Conservation (phyloP, 2,329 filamentous ascomycete species). For the Neurospora sp. region DNA sequence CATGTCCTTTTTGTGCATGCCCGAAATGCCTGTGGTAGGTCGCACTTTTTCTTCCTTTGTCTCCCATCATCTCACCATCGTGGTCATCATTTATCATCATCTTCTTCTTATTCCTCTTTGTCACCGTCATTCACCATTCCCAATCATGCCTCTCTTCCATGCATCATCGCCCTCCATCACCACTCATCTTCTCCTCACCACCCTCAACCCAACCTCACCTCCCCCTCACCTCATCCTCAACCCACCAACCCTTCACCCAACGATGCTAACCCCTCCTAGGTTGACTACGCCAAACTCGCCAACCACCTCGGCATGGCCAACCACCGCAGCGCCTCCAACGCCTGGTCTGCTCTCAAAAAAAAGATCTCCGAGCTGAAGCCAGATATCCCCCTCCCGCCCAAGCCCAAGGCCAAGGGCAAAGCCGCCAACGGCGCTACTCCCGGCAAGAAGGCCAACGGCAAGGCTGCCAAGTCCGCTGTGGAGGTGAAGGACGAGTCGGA, state of each 20-base stretch:
- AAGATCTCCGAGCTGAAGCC: conserved; percentile 15
- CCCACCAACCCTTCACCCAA: not conserved
- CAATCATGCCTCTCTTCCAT: not conserved
- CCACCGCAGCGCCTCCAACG: conserved; percentile 16
- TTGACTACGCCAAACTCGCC: conserved; percentile 19
- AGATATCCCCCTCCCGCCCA: conserved; percentile 4
- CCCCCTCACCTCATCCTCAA: not conserved
- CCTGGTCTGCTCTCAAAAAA: conserved; percentile 19
- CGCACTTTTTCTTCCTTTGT: not conserved
- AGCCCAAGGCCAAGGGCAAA: conserved; percentile 13
- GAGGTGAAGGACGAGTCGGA: not conserved
- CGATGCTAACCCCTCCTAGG: conserved; percentile 7
- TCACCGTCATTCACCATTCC: not conserved
- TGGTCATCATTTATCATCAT: not conserved
- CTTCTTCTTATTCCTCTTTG: not conserved
- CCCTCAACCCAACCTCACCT: not conserved
- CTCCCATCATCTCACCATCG: not conserved
- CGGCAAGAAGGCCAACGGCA: conserved; percentile 7
- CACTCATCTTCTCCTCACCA: not conserved
- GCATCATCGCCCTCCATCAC: not conserved
- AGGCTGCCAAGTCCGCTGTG: conserved; percentile 10
- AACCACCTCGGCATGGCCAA: conserved; percentile 17
- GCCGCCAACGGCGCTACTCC: not conserved
- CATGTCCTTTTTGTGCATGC: not conserved
- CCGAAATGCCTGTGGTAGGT: not conserved